phyloP scores from a whole-genome alignment of 805 yeast genomes.

The Metschnikowia kofuensis region DNA sequence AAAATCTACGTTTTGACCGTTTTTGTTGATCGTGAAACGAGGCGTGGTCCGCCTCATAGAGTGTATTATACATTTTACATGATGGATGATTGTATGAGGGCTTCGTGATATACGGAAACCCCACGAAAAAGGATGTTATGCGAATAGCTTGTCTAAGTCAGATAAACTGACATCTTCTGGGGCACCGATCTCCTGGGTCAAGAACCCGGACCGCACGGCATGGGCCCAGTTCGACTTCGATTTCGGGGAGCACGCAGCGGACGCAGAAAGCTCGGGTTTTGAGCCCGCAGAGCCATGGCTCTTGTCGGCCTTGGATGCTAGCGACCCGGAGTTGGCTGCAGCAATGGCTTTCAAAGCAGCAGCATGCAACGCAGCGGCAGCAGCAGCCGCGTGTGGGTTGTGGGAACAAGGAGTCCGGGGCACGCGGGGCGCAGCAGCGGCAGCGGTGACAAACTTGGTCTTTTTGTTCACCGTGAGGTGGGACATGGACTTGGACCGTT shows the following conservation, averaged over 20 bases:
- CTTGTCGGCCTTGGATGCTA: neutral
- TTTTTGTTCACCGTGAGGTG: slow-evolving; percentile 50
- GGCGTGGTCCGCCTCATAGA: neutral
- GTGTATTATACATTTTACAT: neutral
- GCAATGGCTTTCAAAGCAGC: slow-evolving; percentile 55
- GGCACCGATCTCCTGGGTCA: slow-evolving; percentile 71
- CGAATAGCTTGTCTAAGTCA: slow-evolving; percentile 49
- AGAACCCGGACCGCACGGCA: slow-evolving; percentile 72
- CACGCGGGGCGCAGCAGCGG: slow-evolving; percentile 80
- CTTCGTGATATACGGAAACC: neutral
- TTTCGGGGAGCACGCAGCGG: slow-evolving; percentile 4
- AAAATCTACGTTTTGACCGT: neutral
- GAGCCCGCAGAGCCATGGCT: neutral
- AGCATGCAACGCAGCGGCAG: slow-evolving; percentile 71
- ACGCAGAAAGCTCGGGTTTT: neutral
- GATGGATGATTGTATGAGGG: neutral
- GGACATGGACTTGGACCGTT: slow-evolving; percentile 66
- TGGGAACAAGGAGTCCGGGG: slow-evolving; percentile 59
- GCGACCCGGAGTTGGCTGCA: slow-evolving; percentile 23
- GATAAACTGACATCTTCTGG: slow-evolving; percentile 78
- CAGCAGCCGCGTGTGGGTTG: slow-evolving; percentile 65
- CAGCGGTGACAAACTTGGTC: slow-evolving; percentile 57
- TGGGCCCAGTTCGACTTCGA: slow-evolving; percentile 62
- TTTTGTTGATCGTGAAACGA: neutral
- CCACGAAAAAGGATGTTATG: slow-evolving; percentile 9